Base-by-base conservation (phyloP, 257 asterid genomes). In the Petrea volubilis region DNA sequence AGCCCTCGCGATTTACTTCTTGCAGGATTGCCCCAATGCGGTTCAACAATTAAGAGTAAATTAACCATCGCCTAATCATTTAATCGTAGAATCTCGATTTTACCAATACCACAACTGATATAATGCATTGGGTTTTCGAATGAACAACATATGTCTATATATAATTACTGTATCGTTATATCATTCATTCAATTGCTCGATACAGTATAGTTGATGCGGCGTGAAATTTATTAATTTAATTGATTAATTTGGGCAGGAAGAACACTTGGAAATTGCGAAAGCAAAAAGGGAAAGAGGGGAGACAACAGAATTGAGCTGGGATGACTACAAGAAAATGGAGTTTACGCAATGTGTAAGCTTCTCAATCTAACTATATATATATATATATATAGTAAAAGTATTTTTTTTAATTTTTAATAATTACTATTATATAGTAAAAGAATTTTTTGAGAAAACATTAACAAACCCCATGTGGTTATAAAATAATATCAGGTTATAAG, bases 251-350 rank as follows among this genome's bases (percentile, higher is more conserved):
- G 2, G 29, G 29, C 76, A 93, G 98, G 93, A 79, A 58, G 98
- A 93, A 43, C 98, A 93, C 79, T 6, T 60, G 58, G 83, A 62
- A 49, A 88, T 93, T 33, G 76, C 69, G 4, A 72, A 55, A 57
- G 87, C 76, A 24, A 87, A 84, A 75, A 77, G 53, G 75, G 79
- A 72, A 70, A 66, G 78, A 23, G 86, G 84, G 74, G 84, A 69
- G 59, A 56, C 76, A 49, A 79, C 74, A 36, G 88, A 84, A 20
- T 62, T 93, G 86, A 82, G 49, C 52, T 93, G 98, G 98, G 96
- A 93, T 47, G 98, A 93, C 47, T 93, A 93, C 83, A 93, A 80
- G 84, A 85, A 87, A 70, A 93, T 93, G 98, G 97, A 88, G 46
- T 93, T 93, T 82, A 93, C 97, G 23, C 98, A 93, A 79, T 87